phyloP scores from a whole-genome alignment of 495 filamentous ascomycete species.

The Penicillium mononematosum region DNA sequence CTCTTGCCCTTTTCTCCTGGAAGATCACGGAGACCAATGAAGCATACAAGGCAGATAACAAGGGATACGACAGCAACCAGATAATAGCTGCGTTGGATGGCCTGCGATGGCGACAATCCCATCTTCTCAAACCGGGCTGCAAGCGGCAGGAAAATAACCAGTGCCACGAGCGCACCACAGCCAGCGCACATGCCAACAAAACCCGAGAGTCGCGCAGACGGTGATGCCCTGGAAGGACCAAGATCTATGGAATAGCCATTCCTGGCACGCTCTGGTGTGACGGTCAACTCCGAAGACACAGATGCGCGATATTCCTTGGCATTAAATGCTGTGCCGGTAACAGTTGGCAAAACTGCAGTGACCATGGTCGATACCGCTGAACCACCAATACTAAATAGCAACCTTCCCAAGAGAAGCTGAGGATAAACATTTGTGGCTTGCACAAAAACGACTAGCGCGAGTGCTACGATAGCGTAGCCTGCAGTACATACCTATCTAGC shows the following conservation, averaged over 20 bases:
- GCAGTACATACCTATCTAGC: constrained; percentile 62
- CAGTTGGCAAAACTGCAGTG: constrained; percentile 85
- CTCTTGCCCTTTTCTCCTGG: constrained; percentile 76
- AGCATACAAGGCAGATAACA: constrained; percentile 68
- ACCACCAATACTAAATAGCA: constrained; percentile 87
- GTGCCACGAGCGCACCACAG: constrained; percentile 81
- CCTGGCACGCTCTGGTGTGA: constrained; percentile 55
- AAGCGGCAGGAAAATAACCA: constrained; percentile 79
- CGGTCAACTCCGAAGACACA: constrained; percentile 61
- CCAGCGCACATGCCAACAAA: constrained; percentile 91
- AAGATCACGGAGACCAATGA: constrained; percentile 75
- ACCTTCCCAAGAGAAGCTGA: constrained; percentile 77
- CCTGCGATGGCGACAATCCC: constrained; percentile 62
- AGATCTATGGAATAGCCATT: constrained; percentile 17
- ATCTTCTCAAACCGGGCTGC: constrained; percentile 71
- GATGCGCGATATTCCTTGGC: constrained; percentile 37
- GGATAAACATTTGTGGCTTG: constrained; percentile 87
- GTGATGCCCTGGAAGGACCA: constrained; percentile 21
- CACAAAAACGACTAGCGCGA: constrained; percentile 76
- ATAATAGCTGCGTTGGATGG: constrained; percentile 81
- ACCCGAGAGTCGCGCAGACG: constrained; percentile 71
- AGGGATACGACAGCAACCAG: constrained; percentile 72
- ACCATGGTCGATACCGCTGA: constrained; percentile 97
- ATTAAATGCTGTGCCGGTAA: constrained; percentile 54
- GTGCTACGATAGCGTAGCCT: constrained; percentile 77